These are phyloP conservation scores for Fusarium camptoceras DNA, from an alignment of 2,329 filamentous ascomycete genomes.

Conservation along the genomic window DNA sequence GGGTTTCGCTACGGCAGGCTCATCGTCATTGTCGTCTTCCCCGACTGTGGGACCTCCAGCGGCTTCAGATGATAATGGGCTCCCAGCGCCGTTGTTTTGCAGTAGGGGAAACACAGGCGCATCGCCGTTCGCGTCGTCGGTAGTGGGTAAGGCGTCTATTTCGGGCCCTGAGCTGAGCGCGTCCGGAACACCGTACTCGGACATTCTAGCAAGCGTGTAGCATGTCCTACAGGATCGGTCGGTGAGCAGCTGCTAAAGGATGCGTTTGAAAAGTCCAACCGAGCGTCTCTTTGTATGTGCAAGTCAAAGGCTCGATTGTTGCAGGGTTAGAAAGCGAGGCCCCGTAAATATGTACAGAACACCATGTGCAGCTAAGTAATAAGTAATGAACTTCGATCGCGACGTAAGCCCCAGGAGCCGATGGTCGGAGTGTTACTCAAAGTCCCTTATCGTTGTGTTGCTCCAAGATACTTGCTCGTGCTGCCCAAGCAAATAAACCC, in stretches of 20 bases:
- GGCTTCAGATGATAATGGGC: constrained; percentile 43
- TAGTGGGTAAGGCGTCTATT: constrained; percentile 30
- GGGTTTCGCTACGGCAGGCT: constrained; percentile 67
- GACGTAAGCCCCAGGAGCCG: neutral
- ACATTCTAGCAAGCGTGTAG: constrained; percentile 36
- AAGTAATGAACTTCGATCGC: neutral
- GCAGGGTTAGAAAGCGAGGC: neutral
- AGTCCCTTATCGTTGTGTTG: constrained; percentile 25
- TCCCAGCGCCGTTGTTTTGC: constrained; percentile 52
- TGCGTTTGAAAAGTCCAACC: no score
- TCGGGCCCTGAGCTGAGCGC: constrained; percentile 34
- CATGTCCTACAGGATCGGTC: constrained; percentile 20
- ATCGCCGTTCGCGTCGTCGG: constrained; percentile 34
- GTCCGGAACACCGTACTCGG: constrained; percentile 44
- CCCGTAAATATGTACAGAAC: neutral
- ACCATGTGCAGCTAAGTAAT: neutral
- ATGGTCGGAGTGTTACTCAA: constrained; percentile 15
- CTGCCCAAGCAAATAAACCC: constrained; percentile 2
- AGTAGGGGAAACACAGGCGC: constrained; percentile 52
- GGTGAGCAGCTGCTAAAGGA: neutral
- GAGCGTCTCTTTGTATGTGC: no score
- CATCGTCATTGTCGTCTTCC: constrained; percentile 69
- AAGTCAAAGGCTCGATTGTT: neutral
- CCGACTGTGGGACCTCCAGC: constrained; percentile 39
- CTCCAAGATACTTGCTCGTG: neutral